Evolutionary conservation across 2,329 filamentous ascomycete genomes (phyloP).

Genomic region (Fusarium sp.): DNA sequence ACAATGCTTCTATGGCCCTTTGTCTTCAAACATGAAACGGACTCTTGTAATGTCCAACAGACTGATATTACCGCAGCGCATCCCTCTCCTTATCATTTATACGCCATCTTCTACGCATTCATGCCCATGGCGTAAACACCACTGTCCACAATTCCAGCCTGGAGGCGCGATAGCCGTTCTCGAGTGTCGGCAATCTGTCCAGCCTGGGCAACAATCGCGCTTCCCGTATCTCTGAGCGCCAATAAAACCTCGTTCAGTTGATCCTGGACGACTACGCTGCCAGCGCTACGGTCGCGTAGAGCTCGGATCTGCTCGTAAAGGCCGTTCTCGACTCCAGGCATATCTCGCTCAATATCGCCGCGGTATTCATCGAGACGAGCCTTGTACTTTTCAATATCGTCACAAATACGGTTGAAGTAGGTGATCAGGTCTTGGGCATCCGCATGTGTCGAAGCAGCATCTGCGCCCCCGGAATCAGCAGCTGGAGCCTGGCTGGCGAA

Average conservation of each 20-base stretch:
- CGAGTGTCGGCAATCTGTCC: conserved; percentile 56
- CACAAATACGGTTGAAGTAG: conserved; percentile 56
- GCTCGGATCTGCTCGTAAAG: conserved; percentile 55
- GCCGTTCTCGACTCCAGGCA: conserved; percentile 58
- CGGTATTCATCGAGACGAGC: conserved; percentile 55
- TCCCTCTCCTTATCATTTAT: background rate
- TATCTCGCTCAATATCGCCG: conserved; percentile 57
- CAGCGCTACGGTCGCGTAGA: conserved; percentile 48
- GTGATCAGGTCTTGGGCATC: conserved; percentile 56
- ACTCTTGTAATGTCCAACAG: conserved; percentile 19
- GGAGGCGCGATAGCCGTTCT: conserved; percentile 53
- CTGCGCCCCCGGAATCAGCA: conserved; percentile 41
- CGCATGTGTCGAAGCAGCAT: conserved; percentile 50
- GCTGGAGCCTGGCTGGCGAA: conserved; percentile 49
- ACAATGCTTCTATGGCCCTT: background rate
- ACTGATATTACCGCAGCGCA: conserved; percentile 17
- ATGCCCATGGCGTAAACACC: conserved; percentile 49
- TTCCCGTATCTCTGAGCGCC: conserved; percentile 52
- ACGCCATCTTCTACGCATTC: conserved; percentile 33
- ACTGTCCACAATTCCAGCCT: conserved; percentile 53
- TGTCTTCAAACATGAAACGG: background rate
- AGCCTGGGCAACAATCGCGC: conserved; percentile 53
- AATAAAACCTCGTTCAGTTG: conserved; percentile 51
- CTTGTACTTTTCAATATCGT: conserved; percentile 56
- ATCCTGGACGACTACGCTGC: conserved; percentile 47